Percentiles rank a stretch among this genome's conserved stretches.
phyloP scores from a whole-genome alignment of 495 filamentous ascomycete genomes.

The Hypoxylon rickii region DNA sequence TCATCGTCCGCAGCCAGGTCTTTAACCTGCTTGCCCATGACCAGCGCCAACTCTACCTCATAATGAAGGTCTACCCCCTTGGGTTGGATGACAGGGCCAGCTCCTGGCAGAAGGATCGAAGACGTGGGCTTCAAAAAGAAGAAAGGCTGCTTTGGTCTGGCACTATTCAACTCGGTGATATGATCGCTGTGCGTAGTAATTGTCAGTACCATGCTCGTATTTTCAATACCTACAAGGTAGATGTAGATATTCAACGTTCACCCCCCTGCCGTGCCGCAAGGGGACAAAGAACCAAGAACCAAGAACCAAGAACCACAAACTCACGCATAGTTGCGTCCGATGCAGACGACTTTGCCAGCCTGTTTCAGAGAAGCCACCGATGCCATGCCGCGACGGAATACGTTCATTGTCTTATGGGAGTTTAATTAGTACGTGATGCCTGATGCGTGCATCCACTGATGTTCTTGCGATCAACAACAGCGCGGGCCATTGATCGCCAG shows the following conservation, averaged over 20 bases:
- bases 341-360: conserved; percentile 90
- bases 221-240: too few species aligned
- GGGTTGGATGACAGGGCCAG: conserved; percentile 83
- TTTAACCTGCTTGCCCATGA: conserved; percentile 78
- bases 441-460: too few species aligned
- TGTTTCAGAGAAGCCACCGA: conserved; percentile 67
- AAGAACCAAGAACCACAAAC: too few species aligned
- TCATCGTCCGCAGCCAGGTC: conserved; percentile 72
- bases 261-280: conserved; percentile 15
- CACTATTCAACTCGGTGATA: conserved; percentile 87
- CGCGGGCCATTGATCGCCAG: conserved; percentile 6
- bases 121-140: conserved; percentile 97
- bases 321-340: conserved; percentile 96
- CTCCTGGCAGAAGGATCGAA: conserved; percentile 75
- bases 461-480: background rate
- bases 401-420: conserved; percentile 37
- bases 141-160: conserved; percentile 86
- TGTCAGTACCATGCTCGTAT: too few species aligned
- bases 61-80: conserved; percentile 85
- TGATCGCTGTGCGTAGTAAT: conserved; percentile 71
- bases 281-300: conserved; percentile 3
- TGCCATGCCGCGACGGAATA: conserved; percentile 51
- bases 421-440: conserved; percentile 15
- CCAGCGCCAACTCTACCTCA: conserved; percentile 89
- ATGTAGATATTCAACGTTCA: too few species aligned